Evolutionary conservation across 176 grass and related monocot genomes (phyloP).

Genomic region (Puccinellia tenuiflora): DNA sequence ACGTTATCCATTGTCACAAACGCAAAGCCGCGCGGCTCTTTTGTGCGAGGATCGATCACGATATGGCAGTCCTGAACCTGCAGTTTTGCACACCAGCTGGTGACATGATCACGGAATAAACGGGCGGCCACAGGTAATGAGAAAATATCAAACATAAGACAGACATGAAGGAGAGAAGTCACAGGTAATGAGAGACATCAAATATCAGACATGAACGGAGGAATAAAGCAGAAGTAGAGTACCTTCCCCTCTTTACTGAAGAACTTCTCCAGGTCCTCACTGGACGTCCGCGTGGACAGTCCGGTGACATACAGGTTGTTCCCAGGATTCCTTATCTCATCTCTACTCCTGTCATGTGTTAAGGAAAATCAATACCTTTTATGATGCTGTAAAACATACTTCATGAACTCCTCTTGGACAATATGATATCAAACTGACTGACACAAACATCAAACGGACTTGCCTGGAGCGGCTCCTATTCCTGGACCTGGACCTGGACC

Average conservation of each 20-base stretch:
- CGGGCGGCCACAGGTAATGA: neutral
- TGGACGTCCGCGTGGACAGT: conserved; percentile 75
- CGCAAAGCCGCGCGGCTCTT: conserved; percentile 93
- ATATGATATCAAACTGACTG: neutral
- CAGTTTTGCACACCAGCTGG: neutral
- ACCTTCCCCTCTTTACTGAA: conserved; percentile 94
- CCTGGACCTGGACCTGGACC: conserved; percentile 65
- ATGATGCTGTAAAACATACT: neutral
- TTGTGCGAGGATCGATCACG: conserved; percentile 76
- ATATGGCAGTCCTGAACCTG: conserved; percentile 83
- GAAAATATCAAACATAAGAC: neutral
- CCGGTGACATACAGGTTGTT: conserved; percentile 96
- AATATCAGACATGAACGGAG: neutral
- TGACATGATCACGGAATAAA: neutral
- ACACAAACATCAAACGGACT: conserved; percentile 14
- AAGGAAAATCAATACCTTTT: neutral
- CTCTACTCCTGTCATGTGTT: conserved; percentile 37
- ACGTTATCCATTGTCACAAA: conserved; percentile 87
- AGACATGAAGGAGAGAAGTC: neutral
- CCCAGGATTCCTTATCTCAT: conserved; percentile 72
- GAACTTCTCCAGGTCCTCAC: conserved; percentile 70
- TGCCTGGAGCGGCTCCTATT: conserved; percentile 85
- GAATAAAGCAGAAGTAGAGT: neutral
- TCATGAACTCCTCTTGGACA: neutral
- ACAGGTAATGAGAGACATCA: neutral